These are phyloP conservation scores for Coemansia sp. DNA, from an alignment of 371 early-diverging fungal genomes.

Conservation along the genomic window DNA sequence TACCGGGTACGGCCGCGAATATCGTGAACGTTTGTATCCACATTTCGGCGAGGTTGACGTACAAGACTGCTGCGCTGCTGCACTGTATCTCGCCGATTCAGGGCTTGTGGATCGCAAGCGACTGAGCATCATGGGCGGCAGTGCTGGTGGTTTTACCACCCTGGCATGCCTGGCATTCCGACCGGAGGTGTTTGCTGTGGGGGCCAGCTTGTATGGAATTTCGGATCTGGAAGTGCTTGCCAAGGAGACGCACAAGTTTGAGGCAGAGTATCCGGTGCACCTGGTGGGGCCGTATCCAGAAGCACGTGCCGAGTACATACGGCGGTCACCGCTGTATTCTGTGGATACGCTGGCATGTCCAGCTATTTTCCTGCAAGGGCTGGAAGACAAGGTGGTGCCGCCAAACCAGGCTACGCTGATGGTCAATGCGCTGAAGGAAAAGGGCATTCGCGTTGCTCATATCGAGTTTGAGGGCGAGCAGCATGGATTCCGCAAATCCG, in stretches of 20 bases:
- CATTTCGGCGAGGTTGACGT: constrained; percentile 76
- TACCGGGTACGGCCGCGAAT: constrained; percentile 70
- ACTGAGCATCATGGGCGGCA: constrained; percentile 67
- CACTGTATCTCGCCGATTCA: constrained; percentile 58
- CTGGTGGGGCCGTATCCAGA: constrained; percentile 68
- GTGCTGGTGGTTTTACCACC: constrained; percentile 71
- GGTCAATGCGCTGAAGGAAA: constrained; percentile 63
- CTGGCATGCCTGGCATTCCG: constrained; percentile 68
- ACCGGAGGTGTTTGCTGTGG: constrained; percentile 68
- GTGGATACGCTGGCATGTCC: constrained; percentile 65
- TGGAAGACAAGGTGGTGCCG: constrained; percentile 76
- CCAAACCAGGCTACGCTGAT: constrained; percentile 72
- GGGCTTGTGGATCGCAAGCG: constrained; percentile 63
- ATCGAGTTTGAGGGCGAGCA: constrained; percentile 69
- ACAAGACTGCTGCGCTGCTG: constrained; percentile 72
- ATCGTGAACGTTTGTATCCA: constrained; percentile 66
- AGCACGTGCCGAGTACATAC: constrained; percentile 56
- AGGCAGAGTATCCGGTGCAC: constrained; percentile 61
- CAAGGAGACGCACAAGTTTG: constrained; percentile 73
- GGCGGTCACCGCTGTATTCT: constrained; percentile 61
- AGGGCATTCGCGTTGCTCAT: constrained; percentile 65
- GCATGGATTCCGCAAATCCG: constrained; percentile 55
- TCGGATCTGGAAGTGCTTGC: constrained; percentile 66
- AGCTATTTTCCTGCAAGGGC: constrained; percentile 72
- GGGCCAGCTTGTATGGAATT: constrained; percentile 67